Base-by-base conservation (phyloP, 495 filamentous ascomycete genomes). In the Aspergillus egyptiacus region DNA sequence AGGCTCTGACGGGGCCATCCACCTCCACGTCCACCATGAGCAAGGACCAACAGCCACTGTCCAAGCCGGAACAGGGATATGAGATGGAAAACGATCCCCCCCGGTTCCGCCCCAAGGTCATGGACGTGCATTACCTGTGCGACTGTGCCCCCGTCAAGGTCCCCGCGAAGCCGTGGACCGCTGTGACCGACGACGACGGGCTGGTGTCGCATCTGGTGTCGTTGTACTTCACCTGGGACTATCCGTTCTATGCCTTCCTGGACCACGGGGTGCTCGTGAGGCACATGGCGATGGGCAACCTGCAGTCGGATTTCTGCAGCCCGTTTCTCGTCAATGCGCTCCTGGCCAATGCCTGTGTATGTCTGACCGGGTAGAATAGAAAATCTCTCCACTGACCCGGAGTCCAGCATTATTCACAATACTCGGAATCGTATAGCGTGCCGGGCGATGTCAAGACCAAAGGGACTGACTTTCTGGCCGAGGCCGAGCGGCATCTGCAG, bases 131-230 rank as follows among this genome's bases (percentile, higher is more conserved):
- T 6, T 52, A 49, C 7, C 9, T 53, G 39, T 46, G 44, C 17
- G 34, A 33, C 11, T 40, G 25, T 41, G 45, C 54, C 13, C 49
- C 45, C 1, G 42, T 46, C 27, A 46, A 37, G n/a, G 32, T 56
- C 0, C 54, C 54, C 5, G 54, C 49, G 1, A 39, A 55, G 15
- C 68, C 71, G 5, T 78, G 75, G 75, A 78, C 75, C 9, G 52
- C 46, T 3, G 63, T 75, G 19, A 76, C 72, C 0, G 66, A 68
- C 34, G 66, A 71, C 43, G 62, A 70, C 45, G 63, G 64, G 3
- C 54, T 78, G 32, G 72, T 77, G 5, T 76, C 73, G 14, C 66
- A 70, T 49, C 58, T 77, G 7, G 54, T 78, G 0, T 73, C 71
- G 2, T 46, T 70, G 4, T 78, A 71, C 40, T 72, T 78, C 51